These are phyloP conservation scores for Trichoderma arundinaceum DNA, from an alignment of 2,329 filamentous ascomycete genomes.

Conservation along the genomic window DNA sequence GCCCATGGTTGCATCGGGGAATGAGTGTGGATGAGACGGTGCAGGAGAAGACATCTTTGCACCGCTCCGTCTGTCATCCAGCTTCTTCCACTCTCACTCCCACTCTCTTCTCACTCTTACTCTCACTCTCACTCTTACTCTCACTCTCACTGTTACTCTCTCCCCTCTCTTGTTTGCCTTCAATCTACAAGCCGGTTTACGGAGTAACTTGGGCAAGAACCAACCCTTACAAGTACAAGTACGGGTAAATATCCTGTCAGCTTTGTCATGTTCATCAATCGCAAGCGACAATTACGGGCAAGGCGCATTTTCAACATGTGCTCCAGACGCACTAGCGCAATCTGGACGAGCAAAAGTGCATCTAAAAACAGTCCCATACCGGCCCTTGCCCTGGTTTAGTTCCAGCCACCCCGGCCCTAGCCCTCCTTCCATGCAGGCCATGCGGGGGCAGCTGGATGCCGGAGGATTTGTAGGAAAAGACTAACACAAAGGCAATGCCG, in stretches of 20 bases:
- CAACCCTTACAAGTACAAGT: background rate
- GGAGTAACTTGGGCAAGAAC: background rate
- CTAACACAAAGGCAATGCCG: constrained; percentile 7
- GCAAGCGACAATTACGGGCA: background rate
- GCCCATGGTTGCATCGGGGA: background rate
- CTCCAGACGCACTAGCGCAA: constrained; percentile 9
- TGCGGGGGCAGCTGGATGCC: constrained; percentile 23
- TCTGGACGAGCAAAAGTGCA: constrained; percentile 30
- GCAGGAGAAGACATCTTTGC: background rate
- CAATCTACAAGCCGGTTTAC: background rate
- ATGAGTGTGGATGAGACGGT: background rate
- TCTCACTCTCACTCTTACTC: too few species aligned
- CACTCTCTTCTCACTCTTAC: too few species aligned
- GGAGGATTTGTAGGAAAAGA: constrained; percentile 13
- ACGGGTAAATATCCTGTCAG: background rate
- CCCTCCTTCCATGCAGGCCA: constrained; percentile 15
- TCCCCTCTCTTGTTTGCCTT: too few species aligned
- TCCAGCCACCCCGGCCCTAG: constrained; percentile 18
- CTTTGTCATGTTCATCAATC: background rate
- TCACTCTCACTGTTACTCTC: too few species aligned
- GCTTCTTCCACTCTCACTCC: too few species aligned
- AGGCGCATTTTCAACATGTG: background rate
- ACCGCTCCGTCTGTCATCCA: too few species aligned
- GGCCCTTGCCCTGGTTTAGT: constrained; percentile 13
- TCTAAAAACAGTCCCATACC: constrained; percentile 16